A percentile compares a stretch with the other conserved stretches of the same genome.
These are phyloP conservation scores for Phytophthora fragariae DNA, from an alignment of 352 stramenopile genomes.

Conservation along the genomic window DNA sequence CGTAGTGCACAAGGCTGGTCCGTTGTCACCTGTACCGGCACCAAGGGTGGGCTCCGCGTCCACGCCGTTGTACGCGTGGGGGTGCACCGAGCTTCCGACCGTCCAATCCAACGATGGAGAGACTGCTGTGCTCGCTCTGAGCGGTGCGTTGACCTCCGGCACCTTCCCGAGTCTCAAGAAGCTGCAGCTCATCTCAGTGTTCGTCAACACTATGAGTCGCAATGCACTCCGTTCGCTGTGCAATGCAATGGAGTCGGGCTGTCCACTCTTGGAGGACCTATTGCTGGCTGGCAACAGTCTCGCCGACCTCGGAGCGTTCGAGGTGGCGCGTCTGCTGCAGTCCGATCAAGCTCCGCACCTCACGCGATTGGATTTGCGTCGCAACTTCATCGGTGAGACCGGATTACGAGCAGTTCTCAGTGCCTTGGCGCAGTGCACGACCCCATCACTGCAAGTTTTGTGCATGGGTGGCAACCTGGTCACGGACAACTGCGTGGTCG, in stretches of 20 bases:
- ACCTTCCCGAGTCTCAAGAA: slow-evolving; percentile 52
- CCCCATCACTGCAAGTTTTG: slow-evolving; percentile 60
- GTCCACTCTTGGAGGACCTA: slow-evolving; percentile 58
- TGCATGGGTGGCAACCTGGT: slow-evolving; percentile 86
- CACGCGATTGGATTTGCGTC: slow-evolving; percentile 65
- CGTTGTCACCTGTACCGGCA: slow-evolving; percentile 8
- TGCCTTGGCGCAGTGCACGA: slow-evolving; percentile 35
- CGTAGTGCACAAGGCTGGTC: slow-evolving; percentile 54
- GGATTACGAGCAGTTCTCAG: slow-evolving; percentile 55
- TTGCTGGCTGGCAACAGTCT: slow-evolving; percentile 76
- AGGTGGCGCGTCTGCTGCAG: slow-evolving; percentile 57
- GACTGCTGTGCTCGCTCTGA: slow-evolving; percentile 54
- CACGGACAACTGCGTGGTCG: slow-evolving; percentile 75
- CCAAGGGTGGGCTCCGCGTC: slow-evolving; percentile 15
- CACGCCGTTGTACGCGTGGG: slow-evolving; percentile 66
- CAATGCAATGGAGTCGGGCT: slow-evolving; percentile 47
- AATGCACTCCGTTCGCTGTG: slow-evolving; percentile 59
- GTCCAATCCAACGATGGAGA: slow-evolving; percentile 67
- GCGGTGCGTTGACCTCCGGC: slow-evolving; percentile 42
- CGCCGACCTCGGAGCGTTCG: slow-evolving; percentile 55
- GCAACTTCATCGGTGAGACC: slow-evolving; percentile 77
- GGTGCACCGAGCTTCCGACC: slow-evolving; percentile 64
- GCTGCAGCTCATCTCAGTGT: slow-evolving; percentile 76
- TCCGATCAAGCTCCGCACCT: slow-evolving; percentile 44
- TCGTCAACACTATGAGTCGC: slow-evolving; percentile 68